Conservation (phyloP, 345 rosid genomes). For the Gossypium rotundifolium region DNA sequence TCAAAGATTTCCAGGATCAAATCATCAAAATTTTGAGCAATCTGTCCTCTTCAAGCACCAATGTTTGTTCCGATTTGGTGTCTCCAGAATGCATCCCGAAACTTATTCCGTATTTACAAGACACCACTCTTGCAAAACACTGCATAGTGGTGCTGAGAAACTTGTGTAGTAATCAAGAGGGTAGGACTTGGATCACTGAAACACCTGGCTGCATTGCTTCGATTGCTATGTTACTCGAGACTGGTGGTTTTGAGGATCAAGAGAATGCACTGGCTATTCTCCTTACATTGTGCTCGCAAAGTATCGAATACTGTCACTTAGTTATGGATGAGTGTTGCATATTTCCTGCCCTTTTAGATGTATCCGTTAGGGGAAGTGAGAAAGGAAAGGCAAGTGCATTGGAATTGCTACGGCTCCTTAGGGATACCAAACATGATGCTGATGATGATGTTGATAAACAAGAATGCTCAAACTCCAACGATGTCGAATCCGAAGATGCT, state of each 20-base stretch:
- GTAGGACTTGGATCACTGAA: constrained; percentile 46
- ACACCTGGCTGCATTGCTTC: constrained; percentile 56
- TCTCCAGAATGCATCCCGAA: constrained; percentile 47
- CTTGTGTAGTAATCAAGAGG: constrained; percentile 49
- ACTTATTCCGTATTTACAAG: constrained; percentile 48
- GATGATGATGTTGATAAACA: constrained; percentile 9
- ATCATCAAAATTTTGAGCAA: constrained; percentile 53
- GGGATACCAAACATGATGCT: constrained; percentile 22
- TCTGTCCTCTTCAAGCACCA: constrained; percentile 43
- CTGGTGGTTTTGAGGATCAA: constrained; percentile 47
- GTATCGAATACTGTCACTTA: constrained; percentile 42
- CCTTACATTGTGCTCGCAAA: constrained; percentile 35
- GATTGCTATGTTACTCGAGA: constrained; percentile 55
- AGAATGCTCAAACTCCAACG: constrained; percentile 15
- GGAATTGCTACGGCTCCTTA: constrained; percentile 65
- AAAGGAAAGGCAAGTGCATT: constrained; percentile 48
- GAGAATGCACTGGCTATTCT: constrained; percentile 49
- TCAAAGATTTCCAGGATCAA: constrained; percentile 34
- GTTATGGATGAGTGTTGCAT: constrained; percentile 59
- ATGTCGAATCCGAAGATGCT: constrained; percentile 11
- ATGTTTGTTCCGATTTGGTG: constrained; percentile 39
- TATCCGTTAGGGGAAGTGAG: constrained; percentile 59
- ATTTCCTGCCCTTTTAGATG: constrained; percentile 36
- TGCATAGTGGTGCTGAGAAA: constrained; percentile 43
- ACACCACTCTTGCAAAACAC: constrained; percentile 33